A percentile compares a stretch with the other conserved stretches of the same genome.
Conservation (phyloP, 225 moss, liverwort and hornwort species). For the Pleurozium schreberi region DNA sequence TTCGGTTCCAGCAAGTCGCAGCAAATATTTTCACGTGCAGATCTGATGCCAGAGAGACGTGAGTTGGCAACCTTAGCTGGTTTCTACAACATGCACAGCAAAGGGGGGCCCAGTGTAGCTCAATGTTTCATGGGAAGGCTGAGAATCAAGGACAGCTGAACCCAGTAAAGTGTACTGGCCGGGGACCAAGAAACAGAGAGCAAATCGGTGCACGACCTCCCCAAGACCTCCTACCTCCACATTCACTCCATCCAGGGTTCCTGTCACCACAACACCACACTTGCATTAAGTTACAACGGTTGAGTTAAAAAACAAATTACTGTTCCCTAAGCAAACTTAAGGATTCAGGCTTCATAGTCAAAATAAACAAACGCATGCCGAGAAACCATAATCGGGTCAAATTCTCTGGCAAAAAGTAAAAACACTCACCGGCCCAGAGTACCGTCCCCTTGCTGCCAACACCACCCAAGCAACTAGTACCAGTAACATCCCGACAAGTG, state of each 20-base stretch:
- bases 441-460: conserved; percentile 82
- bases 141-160: conserved; percentile 61
- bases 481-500: conserved; percentile 94
- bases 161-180: conserved; percentile 92
- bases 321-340: not conserved
- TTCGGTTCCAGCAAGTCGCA: not conserved
- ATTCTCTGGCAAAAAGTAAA: not conserved
- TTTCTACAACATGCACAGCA: conserved; percentile 79
- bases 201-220: conserved; percentile 91
- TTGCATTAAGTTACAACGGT: not conserved
- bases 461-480: conserved; percentile 79
- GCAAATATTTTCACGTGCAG: not conserved
- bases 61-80: conserved; percentile 26
- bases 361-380: not conserved
- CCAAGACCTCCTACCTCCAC: conserved; percentile 85
- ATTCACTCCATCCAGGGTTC: conserved; percentile 79
- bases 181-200: conserved; percentile 92
- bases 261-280: conserved; percentile 23
- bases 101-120: conserved; percentile 94
- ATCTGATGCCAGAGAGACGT: conserved; percentile 6
- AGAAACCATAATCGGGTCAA: not conserved
- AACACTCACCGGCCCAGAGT: conserved; percentile 84
- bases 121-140: conserved; percentile 54
- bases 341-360: not conserved
- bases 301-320: not conserved